Conservation (phyloP, 345 rosid genomes). For the Adansonia digitata region DNA sequence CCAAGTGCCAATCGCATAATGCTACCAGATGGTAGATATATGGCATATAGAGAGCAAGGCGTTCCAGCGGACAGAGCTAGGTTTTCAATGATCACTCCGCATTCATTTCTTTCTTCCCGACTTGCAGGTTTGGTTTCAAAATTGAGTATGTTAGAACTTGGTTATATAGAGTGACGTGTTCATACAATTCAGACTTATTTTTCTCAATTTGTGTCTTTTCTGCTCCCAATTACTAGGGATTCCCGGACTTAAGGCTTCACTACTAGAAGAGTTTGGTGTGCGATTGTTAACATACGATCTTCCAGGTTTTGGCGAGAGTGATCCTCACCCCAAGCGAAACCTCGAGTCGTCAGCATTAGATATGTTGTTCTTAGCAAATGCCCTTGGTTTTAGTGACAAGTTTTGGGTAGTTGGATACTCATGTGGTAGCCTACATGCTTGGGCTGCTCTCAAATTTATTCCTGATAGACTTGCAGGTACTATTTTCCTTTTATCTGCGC, state of each 20-base stretch:
- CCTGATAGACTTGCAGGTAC: conserved; percentile 60
- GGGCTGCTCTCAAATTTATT: conserved; percentile 70
- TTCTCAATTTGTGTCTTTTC: conserved; percentile 5
- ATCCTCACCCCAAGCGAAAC: conserved; percentile 52
- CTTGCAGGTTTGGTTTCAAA: conserved; percentile 46
- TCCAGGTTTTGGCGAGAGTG: conserved; percentile 84
- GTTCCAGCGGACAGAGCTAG: conserved; percentile 49
- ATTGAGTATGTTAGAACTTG: background rate
- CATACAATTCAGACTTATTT: conserved; percentile 3
- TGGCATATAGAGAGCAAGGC: conserved; percentile 62
- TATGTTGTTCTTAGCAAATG: conserved; percentile 45
- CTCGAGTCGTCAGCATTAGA: conserved; percentile 63
- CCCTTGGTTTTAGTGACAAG: conserved; percentile 43
- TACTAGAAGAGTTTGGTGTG: conserved; percentile 65
- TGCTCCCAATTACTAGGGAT: conserved; percentile 30
- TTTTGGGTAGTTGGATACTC: conserved; percentile 74
- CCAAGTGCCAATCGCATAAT: conserved; percentile 54
- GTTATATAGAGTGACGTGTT: background rate
- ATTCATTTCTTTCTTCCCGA: conserved; percentile 64
- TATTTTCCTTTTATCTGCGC: background rate
- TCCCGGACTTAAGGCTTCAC: conserved; percentile 58
- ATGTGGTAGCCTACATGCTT: conserved; percentile 58
- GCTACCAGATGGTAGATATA: conserved; percentile 71
- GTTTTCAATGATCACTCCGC: conserved; percentile 52
- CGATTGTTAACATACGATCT: conserved; percentile 62